Evolutionary conservation across 148 eudicot species (phyloP), one percentile per base, ranked within the genome.

Genomic region (Persicaria maculosa): DNA sequence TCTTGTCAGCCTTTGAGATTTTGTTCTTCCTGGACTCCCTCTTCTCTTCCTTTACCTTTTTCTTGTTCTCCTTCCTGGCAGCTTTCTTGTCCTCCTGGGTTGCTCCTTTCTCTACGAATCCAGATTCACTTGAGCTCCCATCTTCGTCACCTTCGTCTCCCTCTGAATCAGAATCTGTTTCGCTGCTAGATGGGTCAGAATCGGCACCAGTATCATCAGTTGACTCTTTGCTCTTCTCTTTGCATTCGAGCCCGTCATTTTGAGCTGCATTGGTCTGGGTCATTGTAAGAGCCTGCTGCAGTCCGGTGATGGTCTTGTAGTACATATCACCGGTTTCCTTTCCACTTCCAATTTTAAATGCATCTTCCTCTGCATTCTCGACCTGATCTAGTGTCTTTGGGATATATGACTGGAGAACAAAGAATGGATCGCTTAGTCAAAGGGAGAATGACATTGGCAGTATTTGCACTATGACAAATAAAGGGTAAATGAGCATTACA

Each of bases 11-110:
- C 22, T 20, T 20, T 20, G 22, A 19, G 93, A 82, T 77, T 95
- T 94, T 77, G 93, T 87, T 82, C 92, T 89, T 83, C 89, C 96
- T 83, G 92, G 22, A 20, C 22, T 20, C 22, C 22, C 22, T 20
- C 22, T 20, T 20, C 22, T 20, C 22, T 20, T 20, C 97, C 84
- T 92, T 95, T 1, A 92, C 99, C 71, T 95, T 92, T 88, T 90
- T 95, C 89, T 95, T 95, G 83, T 95, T 89, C 78, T 88, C 93
- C 79, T 92, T 95, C 77, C 96, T 83, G 5, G 94, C 96, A 4
- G 91, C 92, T 82, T 85, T 90, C 72, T 65, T 87, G 7, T 92
- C 92, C n/a, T 43, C 79, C 22, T 20, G 22, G 4, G 81, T 45
- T 12, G 72, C 76, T 67, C 73, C 79, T 70, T 80, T 72, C 22